Percentiles rank a stretch among this genome's conserved stretches.
These are phyloP conservation scores for Lathyrus tuberosus DNA, from an alignment of 306 rosid species.

Conservation along the genomic window DNA sequence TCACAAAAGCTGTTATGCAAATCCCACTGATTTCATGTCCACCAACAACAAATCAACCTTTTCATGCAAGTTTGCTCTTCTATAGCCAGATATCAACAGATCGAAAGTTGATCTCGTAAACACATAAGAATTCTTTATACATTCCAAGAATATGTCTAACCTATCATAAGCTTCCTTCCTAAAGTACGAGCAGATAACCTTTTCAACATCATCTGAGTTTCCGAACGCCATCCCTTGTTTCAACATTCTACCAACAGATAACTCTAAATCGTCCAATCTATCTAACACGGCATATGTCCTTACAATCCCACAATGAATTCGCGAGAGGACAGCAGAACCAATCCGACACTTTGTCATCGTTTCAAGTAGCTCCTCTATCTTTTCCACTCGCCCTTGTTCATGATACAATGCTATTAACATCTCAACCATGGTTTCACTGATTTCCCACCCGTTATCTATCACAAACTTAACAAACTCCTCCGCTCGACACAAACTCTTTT, in stretches of 20 bases:
- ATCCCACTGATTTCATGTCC: constrained; percentile 48
- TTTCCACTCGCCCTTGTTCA: constrained; percentile 46
- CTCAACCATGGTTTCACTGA: constrained; percentile 46
- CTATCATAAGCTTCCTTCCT: constrained; percentile 60
- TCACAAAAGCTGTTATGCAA: constrained; percentile 31
- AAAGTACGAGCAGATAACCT: constrained; percentile 59
- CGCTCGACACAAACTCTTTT: constrained; percentile 42
- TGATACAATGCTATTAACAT: constrained; percentile 49
- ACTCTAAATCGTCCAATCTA: constrained; percentile 60
- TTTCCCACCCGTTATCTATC: constrained; percentile 48
- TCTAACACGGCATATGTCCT: constrained; percentile 50
- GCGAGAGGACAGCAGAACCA: constrained; percentile 40
- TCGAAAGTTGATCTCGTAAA: constrained; percentile 51
- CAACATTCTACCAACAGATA: constrained; percentile 63
- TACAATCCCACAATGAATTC: constrained; percentile 53
- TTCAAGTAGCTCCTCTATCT: constrained; percentile 55
- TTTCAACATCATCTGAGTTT: constrained; percentile 53
- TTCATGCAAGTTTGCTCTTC: constrained; percentile 52
- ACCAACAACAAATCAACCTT: constrained; percentile 42
- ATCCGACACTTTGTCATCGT: constrained; percentile 26
- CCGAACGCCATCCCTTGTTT: constrained; percentile 56
- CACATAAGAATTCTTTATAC: constrained; percentile 38
- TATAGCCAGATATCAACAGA: constrained; percentile 56
- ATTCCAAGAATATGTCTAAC: constrained; percentile 61
- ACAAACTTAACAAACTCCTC: constrained; percentile 48